Evolutionary conservation across 805 yeast species (phyloP), one percentile per base, ranked within the genome.

Genomic region (Ogataea kodamae): DNA sequence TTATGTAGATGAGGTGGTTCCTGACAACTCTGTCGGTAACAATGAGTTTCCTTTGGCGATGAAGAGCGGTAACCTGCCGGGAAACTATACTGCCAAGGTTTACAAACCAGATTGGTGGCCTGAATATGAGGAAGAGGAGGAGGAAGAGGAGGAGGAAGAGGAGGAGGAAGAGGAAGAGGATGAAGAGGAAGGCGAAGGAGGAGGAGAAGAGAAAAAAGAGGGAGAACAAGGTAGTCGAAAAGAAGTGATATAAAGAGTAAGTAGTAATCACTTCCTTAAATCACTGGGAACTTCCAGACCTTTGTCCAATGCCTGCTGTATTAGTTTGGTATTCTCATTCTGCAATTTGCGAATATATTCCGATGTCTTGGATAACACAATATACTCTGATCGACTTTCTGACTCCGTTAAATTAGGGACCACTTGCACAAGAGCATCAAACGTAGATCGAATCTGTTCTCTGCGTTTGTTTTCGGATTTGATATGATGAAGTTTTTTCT

Each of bases 51-150:
- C 40, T 6, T 36, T 53, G 9, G 23, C 22, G 9, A 49, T 46
- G 12, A 41, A 35, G 12, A 26, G 54, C 9, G 25, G 25, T 7
- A 44, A 43, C n/a, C 9, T 46, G 13, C 35, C 37, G 10, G 43
- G 37, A 6, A 51, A 50, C 25, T 48, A 77, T 6, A 69, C 69
- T 1, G 59, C 80, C 15, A 67, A 68, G 45, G 83, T 78, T 0
- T 65, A 62, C 39, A 60, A 63, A 5, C 92, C 94, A 0, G 78
- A 70, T 30, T 83, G 90, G 89, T 83, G 90, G 88, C 88, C 88
- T 0, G 63, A 57, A 25, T 57, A 55, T 23, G 45, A 36, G 3
- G 40, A 46, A 13, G 53, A 47, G 25, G 50, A 38, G 13, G 40
- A 33, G 13, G 45, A 47, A 21, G 25, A 16, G 13, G 41, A 40